Percentiles rank a stretch among this genome's conserved stretches.
phyloP scores from a whole-genome alignment of 192 early-diverging fungal genomes.

The Coemansia sp. region DNA sequence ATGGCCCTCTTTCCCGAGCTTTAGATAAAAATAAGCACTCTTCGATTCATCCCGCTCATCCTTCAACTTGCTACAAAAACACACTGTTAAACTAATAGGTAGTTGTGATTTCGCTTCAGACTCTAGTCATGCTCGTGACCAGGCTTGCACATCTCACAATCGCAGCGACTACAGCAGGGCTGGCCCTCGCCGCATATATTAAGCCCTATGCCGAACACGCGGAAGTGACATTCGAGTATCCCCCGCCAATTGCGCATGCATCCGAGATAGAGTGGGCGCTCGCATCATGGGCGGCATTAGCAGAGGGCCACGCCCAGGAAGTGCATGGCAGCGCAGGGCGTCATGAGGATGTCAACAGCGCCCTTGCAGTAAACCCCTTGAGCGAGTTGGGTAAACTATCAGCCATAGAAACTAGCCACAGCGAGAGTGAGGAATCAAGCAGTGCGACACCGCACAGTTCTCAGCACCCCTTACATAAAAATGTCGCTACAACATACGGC shows the following conservation, averaged over 20 bases:
- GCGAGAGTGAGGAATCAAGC: not conserved
- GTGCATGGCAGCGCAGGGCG: not conserved
- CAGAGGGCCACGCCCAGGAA: not conserved
- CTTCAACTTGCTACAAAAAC: not conserved
- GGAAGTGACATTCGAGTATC: not conserved
- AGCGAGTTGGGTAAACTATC: not conserved
- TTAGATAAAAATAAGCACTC: not conserved
- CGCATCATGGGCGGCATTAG: not conserved
- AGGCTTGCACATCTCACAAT: not conserved
- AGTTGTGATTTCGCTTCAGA: not conserved
- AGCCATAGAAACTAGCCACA: not conserved
- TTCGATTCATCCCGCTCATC: not conserved
- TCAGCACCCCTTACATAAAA: not conserved
- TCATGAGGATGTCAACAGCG: not conserved
- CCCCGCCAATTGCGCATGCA: not conserved
- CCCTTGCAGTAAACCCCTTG: not conserved
- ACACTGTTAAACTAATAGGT: not conserved
- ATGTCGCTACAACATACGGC: not conserved
- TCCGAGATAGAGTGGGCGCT: not conserved
- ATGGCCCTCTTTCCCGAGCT: not conserved
- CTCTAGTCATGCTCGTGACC: not conserved
- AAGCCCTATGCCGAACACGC: not conserved
- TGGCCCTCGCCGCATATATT: not conserved
- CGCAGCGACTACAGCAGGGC: not conserved
- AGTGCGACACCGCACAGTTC: not conserved